A percentile compares a stretch with the other conserved stretches of the same genome.
These are phyloP conservation scores for Salix purpurea DNA, from an alignment of 345 rosid species.

Conservation along the genomic window DNA sequence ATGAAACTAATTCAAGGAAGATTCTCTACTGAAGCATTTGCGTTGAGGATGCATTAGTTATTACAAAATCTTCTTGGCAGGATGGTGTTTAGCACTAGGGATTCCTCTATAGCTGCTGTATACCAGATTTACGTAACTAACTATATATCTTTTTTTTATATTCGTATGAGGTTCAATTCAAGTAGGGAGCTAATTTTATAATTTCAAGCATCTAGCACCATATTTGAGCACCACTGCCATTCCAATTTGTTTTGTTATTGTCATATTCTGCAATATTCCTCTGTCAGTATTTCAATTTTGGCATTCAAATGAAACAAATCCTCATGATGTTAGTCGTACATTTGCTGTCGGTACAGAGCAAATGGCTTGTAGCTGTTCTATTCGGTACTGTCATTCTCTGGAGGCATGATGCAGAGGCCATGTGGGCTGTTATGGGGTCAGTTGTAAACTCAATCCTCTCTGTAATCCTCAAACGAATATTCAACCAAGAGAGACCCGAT, in stretches of 20 bases:
- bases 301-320: neutral
- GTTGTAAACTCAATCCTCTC: constrained; percentile 7
- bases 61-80: neutral
- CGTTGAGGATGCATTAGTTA: neutral
- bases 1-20: neutral
- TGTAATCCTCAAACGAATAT: constrained; percentile 2
- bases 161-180: too few species aligned
- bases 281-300: neutral
- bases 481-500: constrained; percentile 19
- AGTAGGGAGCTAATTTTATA: too few species aligned
- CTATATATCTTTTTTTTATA: too few species aligned
- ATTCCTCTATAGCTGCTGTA: neutral
- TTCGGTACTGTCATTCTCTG: constrained; percentile 9
- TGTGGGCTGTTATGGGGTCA: constrained; percentile 16
- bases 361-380: constrained; percentile 10
- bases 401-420: constrained; percentile 15
- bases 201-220: too few species aligned
- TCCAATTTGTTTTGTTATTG: neutral
- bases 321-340: neutral
- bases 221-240: neutral
- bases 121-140: neutral
- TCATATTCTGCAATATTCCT: neutral
- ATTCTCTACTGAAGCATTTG: neutral
- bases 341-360: constrained; percentile 7
- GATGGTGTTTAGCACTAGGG: neutral